phyloP scores from a whole-genome alignment of 805 yeast genomes.

The Yarrowia phangngaensis region DNA sequence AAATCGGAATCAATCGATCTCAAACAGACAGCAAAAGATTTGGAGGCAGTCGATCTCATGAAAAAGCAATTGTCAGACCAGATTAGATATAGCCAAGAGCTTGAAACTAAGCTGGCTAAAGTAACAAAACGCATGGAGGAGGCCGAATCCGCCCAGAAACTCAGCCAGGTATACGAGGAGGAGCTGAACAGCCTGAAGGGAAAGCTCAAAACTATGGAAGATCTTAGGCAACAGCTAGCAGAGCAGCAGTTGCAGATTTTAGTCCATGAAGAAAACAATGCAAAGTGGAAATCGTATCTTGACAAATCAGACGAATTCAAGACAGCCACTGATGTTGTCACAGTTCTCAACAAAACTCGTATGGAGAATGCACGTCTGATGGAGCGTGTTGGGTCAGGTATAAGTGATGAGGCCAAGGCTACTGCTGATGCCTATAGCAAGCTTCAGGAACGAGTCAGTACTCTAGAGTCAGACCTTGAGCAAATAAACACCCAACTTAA shows the following conservation, averaged over 20 bases:
- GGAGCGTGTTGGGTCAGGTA: conserved; percentile 35
- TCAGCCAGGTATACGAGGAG: conserved; percentile 52
- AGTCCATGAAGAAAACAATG: conserved; percentile 46
- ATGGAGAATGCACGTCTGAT: conserved; percentile 35
- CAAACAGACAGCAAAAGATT: conserved; percentile 21
- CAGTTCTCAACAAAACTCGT: conserved; percentile 40
- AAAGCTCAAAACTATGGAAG: conserved; percentile 43
- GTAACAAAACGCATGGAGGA: conserved; percentile 52
- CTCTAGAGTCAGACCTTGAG: conserved; percentile 35
- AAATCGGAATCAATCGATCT: conserved; percentile 9
- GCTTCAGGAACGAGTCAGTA: conserved; percentile 29
- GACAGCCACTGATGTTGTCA: conserved; percentile 43
- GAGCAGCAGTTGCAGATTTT: conserved; percentile 51
- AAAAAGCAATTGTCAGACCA: conserved; percentile 41
- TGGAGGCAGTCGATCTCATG: conserved; percentile 28
- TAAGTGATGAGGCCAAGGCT: conserved; percentile 27
- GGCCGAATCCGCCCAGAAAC: conserved; percentile 47
- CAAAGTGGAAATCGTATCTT: conserved; percentile 47
- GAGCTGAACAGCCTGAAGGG: conserved; percentile 48
- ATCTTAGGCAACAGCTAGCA: conserved; percentile 46
- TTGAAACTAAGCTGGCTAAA: conserved; percentile 52
- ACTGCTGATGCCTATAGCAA: conserved; percentile 36
- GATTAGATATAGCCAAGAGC: conserved; percentile 44
- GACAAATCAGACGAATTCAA: conserved; percentile 43
- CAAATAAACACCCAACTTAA: conserved; percentile 39